Evolutionary conservation across 768 basidiomycete genomes (phyloP).

Genomic region (Termitomyces sp.): DNA sequence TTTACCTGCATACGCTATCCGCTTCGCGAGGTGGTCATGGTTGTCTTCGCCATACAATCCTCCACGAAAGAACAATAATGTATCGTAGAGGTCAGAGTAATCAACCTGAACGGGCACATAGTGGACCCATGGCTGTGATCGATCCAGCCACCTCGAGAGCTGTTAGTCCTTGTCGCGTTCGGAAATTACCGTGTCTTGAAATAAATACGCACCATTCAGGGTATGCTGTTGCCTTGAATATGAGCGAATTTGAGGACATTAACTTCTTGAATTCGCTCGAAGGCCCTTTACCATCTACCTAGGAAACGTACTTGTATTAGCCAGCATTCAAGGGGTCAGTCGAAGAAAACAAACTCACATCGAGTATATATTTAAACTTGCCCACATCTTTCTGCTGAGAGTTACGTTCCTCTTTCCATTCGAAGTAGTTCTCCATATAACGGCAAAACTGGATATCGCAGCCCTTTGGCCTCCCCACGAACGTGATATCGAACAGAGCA

Average conservation of each 20-base stretch:
- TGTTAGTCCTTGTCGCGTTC: not conserved
- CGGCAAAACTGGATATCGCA: conserved; percentile 43
- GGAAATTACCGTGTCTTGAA: not conserved
- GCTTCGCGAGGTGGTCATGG: conserved; percentile 53
- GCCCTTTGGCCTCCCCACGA: conserved; percentile 37
- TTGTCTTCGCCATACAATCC: conserved; percentile 42
- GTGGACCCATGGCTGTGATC: conserved; percentile 64
- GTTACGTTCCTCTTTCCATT: conserved; percentile 38
- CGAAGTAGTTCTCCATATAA: conserved; percentile 40
- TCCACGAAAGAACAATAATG: conserved; percentile 64
- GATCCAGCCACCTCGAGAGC: conserved; percentile 42
- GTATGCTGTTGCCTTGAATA: conserved; percentile 65
- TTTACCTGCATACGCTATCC: conserved; percentile 49
- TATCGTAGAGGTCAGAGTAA: conserved; percentile 60
- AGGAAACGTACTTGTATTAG: not conserved
- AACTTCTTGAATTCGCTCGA: conserved; percentile 60
- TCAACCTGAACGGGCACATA: conserved; percentile 64
- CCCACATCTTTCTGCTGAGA: conserved; percentile 35
- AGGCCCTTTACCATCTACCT: conserved; percentile 63
- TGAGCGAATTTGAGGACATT: conserved; percentile 52
- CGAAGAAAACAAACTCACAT: conserved; percentile 33
- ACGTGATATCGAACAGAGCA: conserved; percentile 53
- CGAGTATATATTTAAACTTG: conserved; percentile 55
- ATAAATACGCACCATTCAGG: conserved; percentile 55
- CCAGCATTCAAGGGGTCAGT: not conserved